phyloP scores from a whole-genome alignment of 148 eudicot genomes.

The Rhododendron vialii region DNA sequence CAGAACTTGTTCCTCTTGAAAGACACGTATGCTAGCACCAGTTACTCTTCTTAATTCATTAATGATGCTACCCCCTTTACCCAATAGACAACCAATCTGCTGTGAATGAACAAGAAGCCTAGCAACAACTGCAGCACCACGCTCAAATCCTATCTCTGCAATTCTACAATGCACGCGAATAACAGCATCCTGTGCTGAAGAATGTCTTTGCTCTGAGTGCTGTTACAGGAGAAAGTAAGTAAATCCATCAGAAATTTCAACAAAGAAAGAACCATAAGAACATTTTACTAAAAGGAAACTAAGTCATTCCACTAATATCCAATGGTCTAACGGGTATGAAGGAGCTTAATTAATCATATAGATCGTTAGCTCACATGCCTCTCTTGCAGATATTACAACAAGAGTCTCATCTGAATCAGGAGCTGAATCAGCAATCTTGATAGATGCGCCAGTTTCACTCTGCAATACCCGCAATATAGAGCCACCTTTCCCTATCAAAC shows the following conservation, averaged over 20 bases:
- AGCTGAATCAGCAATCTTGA: slow-evolving; percentile 43
- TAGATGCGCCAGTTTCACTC: slow-evolving; percentile 58
- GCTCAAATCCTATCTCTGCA: slow-evolving; percentile 54
- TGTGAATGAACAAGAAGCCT: slow-evolving; percentile 55
- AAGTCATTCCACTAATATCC: not conserved
- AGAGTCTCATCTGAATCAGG: slow-evolving; percentile 52
- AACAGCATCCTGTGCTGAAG: slow-evolving; percentile 66
- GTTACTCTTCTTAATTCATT: slow-evolving; percentile 54
- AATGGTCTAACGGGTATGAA: not conserved
- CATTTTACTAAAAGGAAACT: not conserved
- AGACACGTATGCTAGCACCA: slow-evolving; percentile 55
- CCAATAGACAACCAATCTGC: slow-evolving; percentile 57
- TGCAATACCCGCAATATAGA: slow-evolving; percentile 32
- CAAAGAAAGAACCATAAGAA: not conserved
- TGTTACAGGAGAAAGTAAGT: slow-evolving; percentile 20
- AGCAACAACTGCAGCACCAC: slow-evolving; percentile 50
- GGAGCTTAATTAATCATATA: slow-evolving; percentile 1
- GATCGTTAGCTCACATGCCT: slow-evolving; percentile 35
- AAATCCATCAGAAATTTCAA: not conserved
- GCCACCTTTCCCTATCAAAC: slow-evolving; percentile 64
- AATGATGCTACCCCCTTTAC: slow-evolving; percentile 55
- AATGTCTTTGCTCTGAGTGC: slow-evolving; percentile 42
- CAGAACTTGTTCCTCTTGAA: slow-evolving; percentile 44
- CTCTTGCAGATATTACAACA: slow-evolving; percentile 50
- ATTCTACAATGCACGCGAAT: slow-evolving; percentile 53